A percentile compares a stretch with the other conserved stretches of the same genome.
Conservation (phyloP, 2,329 filamentous ascomycete species). For the Neonectria neomacrospora region DNA sequence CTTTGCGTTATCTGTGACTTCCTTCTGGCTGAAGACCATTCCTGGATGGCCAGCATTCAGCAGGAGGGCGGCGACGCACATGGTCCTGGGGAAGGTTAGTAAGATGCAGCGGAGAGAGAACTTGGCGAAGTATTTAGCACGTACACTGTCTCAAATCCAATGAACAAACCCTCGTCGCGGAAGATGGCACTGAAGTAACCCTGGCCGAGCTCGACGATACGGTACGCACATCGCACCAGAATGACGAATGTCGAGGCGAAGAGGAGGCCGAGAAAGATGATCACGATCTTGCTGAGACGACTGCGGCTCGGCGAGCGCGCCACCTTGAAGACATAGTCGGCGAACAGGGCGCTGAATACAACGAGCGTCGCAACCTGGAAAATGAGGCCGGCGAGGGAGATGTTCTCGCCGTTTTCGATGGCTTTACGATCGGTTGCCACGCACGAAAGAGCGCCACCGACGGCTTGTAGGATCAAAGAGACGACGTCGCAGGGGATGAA, state of each 20-base stretch:
- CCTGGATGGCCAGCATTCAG: constrained; percentile 41
- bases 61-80: constrained; percentile 37
- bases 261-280: constrained; percentile 61
- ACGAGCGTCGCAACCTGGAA: constrained; percentile 63
- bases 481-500: constrained; percentile 59
- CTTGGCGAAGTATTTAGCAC: not conserved
- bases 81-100: constrained; percentile 34
- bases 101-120: not conserved
- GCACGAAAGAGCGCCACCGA: constrained; percentile 59
- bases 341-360: constrained; percentile 56
- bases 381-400: constrained; percentile 62
- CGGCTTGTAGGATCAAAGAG: constrained; percentile 62
- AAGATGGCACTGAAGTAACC: constrained; percentile 57
- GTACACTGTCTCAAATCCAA: constrained; percentile 42
- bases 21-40: constrained; percentile 24
- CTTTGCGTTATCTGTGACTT: constrained; percentile 2
- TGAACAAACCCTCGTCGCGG: constrained; percentile 40
- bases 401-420: constrained; percentile 55
- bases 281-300: constrained; percentile 52
- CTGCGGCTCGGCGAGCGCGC: constrained; percentile 41
- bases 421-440: constrained; percentile 47
- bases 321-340: constrained; percentile 53
- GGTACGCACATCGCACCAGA: constrained; percentile 67
- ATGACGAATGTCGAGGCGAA: constrained; percentile 64
- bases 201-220: constrained; percentile 67